Evolutionary conservation across 352 stramenopile genomes (phyloP).

Genomic region (Globisporangium middletonii): DNA sequence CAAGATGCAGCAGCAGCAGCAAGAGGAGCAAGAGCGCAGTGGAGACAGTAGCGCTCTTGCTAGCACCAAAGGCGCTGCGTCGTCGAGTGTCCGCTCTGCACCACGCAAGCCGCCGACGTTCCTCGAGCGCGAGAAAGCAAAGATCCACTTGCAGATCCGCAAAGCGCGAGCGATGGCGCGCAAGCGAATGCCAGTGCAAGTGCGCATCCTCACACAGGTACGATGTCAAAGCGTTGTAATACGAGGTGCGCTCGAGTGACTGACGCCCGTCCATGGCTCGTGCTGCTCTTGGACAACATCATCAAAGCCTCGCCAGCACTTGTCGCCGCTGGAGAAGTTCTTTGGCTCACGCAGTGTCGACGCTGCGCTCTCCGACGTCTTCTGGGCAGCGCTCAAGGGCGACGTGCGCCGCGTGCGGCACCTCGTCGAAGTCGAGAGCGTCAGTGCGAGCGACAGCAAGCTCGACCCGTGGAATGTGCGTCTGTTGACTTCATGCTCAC

Average conservation of each 20-base stretch:
- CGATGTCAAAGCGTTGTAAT: background rate
- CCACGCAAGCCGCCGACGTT: conserved; percentile 22
- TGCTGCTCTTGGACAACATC: background rate
- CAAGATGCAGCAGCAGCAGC: conserved; percentile 10
- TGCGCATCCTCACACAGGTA: conserved; percentile 56
- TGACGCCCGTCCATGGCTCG: background rate
- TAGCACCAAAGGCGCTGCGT: background rate
- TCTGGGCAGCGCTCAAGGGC: conserved; percentile 61
- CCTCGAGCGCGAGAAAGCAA: conserved; percentile 41
- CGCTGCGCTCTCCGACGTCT: conserved; percentile 53
- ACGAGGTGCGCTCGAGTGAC: background rate
- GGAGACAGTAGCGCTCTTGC: background rate
- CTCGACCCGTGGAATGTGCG: conserved; percentile 65
- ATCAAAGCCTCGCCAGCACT: conserved; percentile 29
- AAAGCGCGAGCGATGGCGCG: conserved; percentile 41
- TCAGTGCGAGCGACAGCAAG: conserved; percentile 34
- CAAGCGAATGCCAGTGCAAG: conserved; percentile 60
- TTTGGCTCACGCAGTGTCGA: conserved; percentile 50
- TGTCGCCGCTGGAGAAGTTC: conserved; percentile 59
- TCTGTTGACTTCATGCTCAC: background rate
- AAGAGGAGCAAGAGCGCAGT: background rate
- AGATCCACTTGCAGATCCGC: conserved; percentile 49
- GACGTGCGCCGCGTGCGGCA: conserved; percentile 48
- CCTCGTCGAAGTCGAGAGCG: conserved; percentile 51
- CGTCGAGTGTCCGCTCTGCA: background rate